Percentiles rank a stretch among this genome's conserved stretches.
phyloP scores from a whole-genome alignment of 139 green algal genomes.

The Pedinophyceae sp. region DNA sequence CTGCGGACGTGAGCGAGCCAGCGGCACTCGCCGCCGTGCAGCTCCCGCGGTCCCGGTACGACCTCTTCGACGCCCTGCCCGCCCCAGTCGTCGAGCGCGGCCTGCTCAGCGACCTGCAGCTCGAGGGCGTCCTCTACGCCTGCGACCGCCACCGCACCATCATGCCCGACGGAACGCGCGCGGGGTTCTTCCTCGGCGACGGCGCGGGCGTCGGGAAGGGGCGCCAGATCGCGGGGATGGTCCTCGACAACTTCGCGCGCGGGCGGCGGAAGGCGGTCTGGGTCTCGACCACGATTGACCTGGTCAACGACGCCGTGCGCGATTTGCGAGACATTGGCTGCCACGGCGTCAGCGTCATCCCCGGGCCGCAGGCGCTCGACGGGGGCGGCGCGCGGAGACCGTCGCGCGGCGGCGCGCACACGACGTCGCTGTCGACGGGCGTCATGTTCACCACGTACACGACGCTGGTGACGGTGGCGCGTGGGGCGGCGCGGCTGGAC shows the following conservation, averaged over 20 bases:
- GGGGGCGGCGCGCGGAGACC: too few relatives aligned
- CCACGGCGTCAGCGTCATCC: not conserved
- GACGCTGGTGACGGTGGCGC: conserved; percentile 16
- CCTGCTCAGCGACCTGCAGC: conserved; percentile 18
- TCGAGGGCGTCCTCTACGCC: conserved; percentile 27
- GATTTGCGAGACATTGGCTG: conserved; percentile 19
- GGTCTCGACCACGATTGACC: conserved; percentile 17
- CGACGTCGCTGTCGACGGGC: conserved; percentile 3
- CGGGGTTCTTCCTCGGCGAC: conserved; percentile 41
- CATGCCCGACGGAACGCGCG: conserved; percentile 21
- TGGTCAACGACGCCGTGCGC: conserved; percentile 14
- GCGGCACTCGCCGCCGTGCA: not conserved
- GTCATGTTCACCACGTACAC: conserved; percentile 25
- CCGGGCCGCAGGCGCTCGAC: not conserved
- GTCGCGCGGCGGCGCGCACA: too few relatives aligned
- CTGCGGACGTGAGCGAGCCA: not conserved
- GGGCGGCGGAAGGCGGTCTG: conserved; percentile 17
- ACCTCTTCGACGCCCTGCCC: not conserved
- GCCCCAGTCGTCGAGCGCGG: conserved; percentile 9
- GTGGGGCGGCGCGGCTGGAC: conserved; percentile 25
- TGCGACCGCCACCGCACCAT: conserved; percentile 22
- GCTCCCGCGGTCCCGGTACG: not conserved
- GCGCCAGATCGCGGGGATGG: conserved; percentile 19
- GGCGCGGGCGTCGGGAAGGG: conserved; percentile 37
- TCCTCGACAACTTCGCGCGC: conserved; percentile 22